Evolutionary conservation across 441 rosid genomes (phyloP).

Genomic region (Lepidium campestre): DNA sequence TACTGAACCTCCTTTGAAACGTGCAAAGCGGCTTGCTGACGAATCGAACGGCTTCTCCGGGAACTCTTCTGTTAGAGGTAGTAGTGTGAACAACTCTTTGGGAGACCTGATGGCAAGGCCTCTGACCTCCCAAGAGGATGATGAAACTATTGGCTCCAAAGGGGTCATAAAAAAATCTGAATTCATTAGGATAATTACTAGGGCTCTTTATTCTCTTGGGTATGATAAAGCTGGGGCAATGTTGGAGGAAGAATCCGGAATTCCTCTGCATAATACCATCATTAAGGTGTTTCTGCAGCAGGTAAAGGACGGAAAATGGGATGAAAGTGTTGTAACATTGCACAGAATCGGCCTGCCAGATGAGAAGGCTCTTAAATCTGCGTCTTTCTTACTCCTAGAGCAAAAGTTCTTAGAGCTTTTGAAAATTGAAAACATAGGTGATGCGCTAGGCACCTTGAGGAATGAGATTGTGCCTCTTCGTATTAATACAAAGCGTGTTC

Average conservation of each 20-base stretch:
- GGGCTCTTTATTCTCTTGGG: conserved; percentile 53
- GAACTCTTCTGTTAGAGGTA: conserved; percentile 27
- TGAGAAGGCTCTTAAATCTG: conserved; percentile 39
- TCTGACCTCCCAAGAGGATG: conserved; percentile 47
- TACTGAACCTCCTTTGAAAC: conserved; percentile 53
- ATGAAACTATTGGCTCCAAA: conserved; percentile 37
- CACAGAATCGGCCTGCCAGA: conserved; percentile 36
- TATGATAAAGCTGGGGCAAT: conserved; percentile 46
- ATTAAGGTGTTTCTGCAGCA: conserved; percentile 41
- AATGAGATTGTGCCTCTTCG: conserved; percentile 46
- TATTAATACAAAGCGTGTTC: conserved; percentile 38
- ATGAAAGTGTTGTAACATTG: conserved; percentile 43
- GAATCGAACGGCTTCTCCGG: conserved; percentile 35
- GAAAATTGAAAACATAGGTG: conserved; percentile 27
- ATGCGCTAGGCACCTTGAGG: conserved; percentile 42
- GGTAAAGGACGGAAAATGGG: conserved; percentile 51
- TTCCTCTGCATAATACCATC: conserved; percentile 32
- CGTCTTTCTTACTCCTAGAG: conserved; percentile 45
- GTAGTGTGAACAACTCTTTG: conserved; percentile 34
- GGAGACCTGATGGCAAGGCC: conserved; percentile 56
- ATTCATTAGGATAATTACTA: conserved; percentile 43
- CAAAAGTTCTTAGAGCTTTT: conserved; percentile 50
- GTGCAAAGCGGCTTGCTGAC: conserved; percentile 32
- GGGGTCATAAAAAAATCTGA: conserved; percentile 46
- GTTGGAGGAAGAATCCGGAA: conserved; percentile 54